Conservation (phyloP, 768 basidiomycete species). For the Suillus weaverae region DNA sequence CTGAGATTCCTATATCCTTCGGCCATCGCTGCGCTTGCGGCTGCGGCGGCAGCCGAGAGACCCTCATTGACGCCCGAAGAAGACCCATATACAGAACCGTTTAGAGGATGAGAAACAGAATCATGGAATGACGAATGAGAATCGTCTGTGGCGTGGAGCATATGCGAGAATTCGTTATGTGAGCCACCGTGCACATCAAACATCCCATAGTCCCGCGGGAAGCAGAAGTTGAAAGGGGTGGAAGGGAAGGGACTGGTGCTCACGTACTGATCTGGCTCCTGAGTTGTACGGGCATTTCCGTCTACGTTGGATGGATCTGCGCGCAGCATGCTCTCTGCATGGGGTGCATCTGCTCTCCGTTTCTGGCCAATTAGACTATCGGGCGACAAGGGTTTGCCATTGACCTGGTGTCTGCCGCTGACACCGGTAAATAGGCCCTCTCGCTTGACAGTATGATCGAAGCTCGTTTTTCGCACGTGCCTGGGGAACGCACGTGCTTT, state of each 20-base stretch:
- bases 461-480: slow-evolving; percentile 91
- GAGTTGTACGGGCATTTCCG: slow-evolving; percentile 29
- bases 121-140: slow-evolving; percentile 32
- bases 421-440: slow-evolving; percentile 59
- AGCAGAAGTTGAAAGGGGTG: slow-evolving; percentile 71
- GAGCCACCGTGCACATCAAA: slow-evolving; percentile 48
- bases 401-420: slow-evolving; percentile 76
- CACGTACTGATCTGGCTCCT: slow-evolving; percentile 42
- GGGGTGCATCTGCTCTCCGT: slow-evolving; percentile 79
- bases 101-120: slow-evolving; percentile 31
- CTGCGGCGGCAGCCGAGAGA: slow-evolving; percentile 63
- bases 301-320: slow-evolving; percentile 69
- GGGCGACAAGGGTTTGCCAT: slow-evolving; percentile 69
- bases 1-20: slow-evolving; percentile 72
- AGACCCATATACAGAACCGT: slow-evolving; percentile 36
- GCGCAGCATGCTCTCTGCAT: slow-evolving; percentile 75
- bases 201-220: slow-evolving; percentile 61
- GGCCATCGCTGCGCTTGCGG: slow-evolving; percentile 67
- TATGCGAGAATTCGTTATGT: slow-evolving; percentile 38
- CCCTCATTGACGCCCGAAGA: slow-evolving; percentile 42
- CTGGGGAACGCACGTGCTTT: slow-evolving; percentile 67
- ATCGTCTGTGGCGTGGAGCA: slow-evolving; percentile 30
- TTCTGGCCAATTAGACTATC: slow-evolving; percentile 71
- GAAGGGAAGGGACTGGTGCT: slow-evolving; percentile 60
- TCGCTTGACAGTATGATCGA: slow-evolving; percentile 85